Base-by-base conservation (phyloP, 202 grass and related monocot species). In the Bolboschoenoplectus hybrid region DNA sequence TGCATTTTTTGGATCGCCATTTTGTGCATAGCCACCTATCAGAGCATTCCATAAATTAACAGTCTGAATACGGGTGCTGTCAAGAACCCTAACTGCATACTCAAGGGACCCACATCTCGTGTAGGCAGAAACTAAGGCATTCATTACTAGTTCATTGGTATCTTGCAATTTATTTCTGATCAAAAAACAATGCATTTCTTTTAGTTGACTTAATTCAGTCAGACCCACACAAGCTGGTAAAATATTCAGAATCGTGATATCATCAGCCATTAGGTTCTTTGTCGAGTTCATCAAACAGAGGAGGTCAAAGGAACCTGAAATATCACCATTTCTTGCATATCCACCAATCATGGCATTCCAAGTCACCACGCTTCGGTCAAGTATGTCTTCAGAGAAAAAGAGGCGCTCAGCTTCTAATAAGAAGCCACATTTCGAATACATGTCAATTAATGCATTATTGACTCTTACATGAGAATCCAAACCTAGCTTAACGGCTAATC, bases 321-420 rank as follows among this genome's bases (percentile, higher is more conserved):
- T 65, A 85, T 91, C 87, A 88, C 95, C 1, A 89, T 95, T 90
- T 88, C 94, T 6, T 93, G 88, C 80, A 89, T 75, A 0, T 88
- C 91, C 4, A 89, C 92, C 26, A 93, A 72, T 74, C 91, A 98
- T 92, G 14, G 93, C 94, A 74, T 98, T 98, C 93, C 95, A 98
- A 52, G 91, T 93, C 76, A 93, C 90, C 9, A 91, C 40, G 63
- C 94, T 92, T 85, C 79, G 87, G 32, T 89, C 88, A 46, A 12
- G 36, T 11, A 81, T 65, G 7, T 36, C 20, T 55, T 91, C 86
- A 26, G 81, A 85, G 62, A 89, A 90, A 82, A 92, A 98, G 34
- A 98, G 86, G 85, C 36, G 74, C 14, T 86, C 68, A 9, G 91
- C 93, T 56, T 86, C 67, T 13, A 79, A 72, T 34, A 95, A 74